Conservation (phyloP, 2,329 filamentous ascomycete genomes). For the Penicillium rolfsii region DNA sequence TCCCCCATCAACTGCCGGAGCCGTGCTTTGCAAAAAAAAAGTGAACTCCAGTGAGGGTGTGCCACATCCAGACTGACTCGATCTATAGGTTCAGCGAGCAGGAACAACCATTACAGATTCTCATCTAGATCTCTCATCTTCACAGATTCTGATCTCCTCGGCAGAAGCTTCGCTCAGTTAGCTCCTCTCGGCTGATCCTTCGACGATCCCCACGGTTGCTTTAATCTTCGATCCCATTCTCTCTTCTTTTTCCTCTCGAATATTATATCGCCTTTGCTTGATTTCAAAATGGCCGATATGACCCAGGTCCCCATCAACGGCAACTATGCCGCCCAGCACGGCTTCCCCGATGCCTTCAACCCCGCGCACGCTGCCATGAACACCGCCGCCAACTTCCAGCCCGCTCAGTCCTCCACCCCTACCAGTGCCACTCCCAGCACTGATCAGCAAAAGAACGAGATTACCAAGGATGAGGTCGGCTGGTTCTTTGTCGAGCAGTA, state of each 20-base stretch:
- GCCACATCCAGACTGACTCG: slow-evolving; percentile 26
- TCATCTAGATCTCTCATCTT: slow-evolving; percentile 26
- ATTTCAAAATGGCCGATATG: slow-evolving; percentile 43
- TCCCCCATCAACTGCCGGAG: slow-evolving; percentile 8
- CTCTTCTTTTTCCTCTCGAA: slow-evolving; percentile 17
- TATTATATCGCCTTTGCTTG: slow-evolving; percentile 18
- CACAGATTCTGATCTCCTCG: slow-evolving; percentile 16
- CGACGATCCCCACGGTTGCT: slow-evolving; percentile 19
- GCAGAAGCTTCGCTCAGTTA: slow-evolving; percentile 21
- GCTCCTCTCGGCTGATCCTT: slow-evolving; percentile 9
- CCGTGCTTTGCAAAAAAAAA: background rate
- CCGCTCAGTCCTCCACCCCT: slow-evolving; percentile 45
- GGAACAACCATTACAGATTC: slow-evolving; percentile 18
- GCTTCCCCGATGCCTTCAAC: slow-evolving; percentile 44
- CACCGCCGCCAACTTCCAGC: slow-evolving; percentile 44
- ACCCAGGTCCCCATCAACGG: slow-evolving; percentile 48
- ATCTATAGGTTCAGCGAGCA: slow-evolving; percentile 29
- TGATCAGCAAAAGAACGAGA: slow-evolving; percentile 48
- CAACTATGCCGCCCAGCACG: slow-evolving; percentile 46
- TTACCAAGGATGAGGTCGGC: slow-evolving; percentile 88
- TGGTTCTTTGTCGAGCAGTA: slow-evolving; percentile 99
- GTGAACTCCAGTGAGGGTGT: background rate
- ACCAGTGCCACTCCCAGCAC: slow-evolving; percentile 42
- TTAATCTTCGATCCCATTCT: slow-evolving; percentile 20
- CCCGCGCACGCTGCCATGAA: slow-evolving; percentile 40